Evolutionary conservation across 116 monocot genomes (phyloP).

Genomic region (Trichopus zeylanicus): DNA sequence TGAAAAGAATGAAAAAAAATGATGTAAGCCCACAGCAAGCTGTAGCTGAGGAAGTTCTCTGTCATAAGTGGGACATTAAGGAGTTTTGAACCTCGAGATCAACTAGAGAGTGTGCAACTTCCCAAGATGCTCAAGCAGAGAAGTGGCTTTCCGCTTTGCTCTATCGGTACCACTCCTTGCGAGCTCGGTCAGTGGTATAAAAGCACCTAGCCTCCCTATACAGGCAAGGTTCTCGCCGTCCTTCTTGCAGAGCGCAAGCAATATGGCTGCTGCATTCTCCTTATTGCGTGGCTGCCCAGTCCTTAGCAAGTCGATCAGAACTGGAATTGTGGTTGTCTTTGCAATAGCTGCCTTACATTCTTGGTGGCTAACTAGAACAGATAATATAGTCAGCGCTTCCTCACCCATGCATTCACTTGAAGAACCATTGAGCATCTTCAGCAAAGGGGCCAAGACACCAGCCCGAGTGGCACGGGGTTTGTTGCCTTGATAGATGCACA

Average conservation of each 20-base stretch:
- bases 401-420: constrained; percentile 23
- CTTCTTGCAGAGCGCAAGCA: constrained; percentile 55
- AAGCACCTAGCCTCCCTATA: constrained; percentile 45
- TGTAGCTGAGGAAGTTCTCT: too few relatives aligned
- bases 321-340: constrained; percentile 36
- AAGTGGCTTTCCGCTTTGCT: constrained; percentile 51
- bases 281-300: constrained; percentile 38
- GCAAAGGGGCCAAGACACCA: constrained; percentile 24
- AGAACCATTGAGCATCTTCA: constrained; percentile 27
- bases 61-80: too few relatives aligned
- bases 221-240: constrained; percentile 47
- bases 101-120: constrained; percentile 39
- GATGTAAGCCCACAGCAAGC: too few relatives aligned
- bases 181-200: constrained; percentile 48
- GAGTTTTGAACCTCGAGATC: too few relatives aligned
- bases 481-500: constrained; percentile 48
- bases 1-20: too few relatives aligned
- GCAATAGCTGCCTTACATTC: constrained; percentile 36
- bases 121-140: constrained; percentile 46
- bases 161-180: constrained; percentile 48
- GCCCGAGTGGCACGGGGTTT: constrained; percentile 34
- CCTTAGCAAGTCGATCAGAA: constrained; percentile 37
- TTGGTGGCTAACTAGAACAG: constrained; percentile 45
- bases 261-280: constrained; percentile 52
- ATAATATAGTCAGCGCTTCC: constrained; percentile 44